Base-by-base conservation (phyloP, 2,329 filamentous ascomycete genomes). In the Exophiala aquamarina region DNA sequence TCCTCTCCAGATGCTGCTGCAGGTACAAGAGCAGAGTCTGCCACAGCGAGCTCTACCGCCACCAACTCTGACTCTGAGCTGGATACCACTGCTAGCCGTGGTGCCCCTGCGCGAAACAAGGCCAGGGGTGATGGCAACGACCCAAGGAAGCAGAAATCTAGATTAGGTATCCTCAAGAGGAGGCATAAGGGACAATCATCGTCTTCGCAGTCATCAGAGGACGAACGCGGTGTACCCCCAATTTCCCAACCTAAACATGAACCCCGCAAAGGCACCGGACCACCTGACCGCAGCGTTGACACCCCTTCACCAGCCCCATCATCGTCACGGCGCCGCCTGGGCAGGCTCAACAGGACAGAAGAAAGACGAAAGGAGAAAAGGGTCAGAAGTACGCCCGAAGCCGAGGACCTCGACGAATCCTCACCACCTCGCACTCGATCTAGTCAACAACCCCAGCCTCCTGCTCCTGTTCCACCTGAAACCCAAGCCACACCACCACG, bases 401-500 rank as follows among this genome's bases (percentile, higher is more conserved):
- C 23, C 6, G 23, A 26, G 6, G 23, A 26, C 11, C 23, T 26
- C 23, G 23, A 26, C 6, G 23, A 11, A 26, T 26, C 23, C 8
- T n/a, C 19, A 11, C 45, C 21, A n/a, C 32, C 37, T 37, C 34
- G 9, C 14, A 44, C 23, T 6, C 6, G 23, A 26, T 6, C 6
- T 19, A 14, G 20, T 21, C 14, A 41, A 29, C 28, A 33, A 32
- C 26, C n/a, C 9, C 18, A 19, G 23, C 23, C 23, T 37, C 35
- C 35, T 20, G n/a, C n/a, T n/a, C n/a, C n/a, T n/a, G n/a, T n/a
- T n/a, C n/a, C 7, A 19, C 20, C 37, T 13, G 17, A n/a, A 41
- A 14, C 19, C 11, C 47, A 63, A 57, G 32, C 50, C 29, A 53
- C 64, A 56, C 57, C 52, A 44, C 52, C 58, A 46, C 11, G 66